phyloP scores from a whole-genome alignment of 106 monocot genomes.

The Phalaenopsis aphrodite region DNA sequence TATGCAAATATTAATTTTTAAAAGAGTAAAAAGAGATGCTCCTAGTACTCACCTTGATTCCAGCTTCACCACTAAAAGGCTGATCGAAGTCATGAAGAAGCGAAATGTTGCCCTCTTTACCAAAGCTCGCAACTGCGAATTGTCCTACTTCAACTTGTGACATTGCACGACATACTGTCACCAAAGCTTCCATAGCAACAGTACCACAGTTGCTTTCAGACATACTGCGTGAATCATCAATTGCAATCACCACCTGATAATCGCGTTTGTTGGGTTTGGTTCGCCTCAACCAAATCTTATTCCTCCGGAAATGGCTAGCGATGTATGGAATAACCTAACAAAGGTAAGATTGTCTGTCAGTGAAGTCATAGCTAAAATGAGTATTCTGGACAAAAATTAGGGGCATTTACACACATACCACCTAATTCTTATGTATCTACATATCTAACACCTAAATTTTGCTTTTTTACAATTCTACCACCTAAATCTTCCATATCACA shows the following conservation, averaged over 20 bases:
- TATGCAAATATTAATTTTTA: no score
- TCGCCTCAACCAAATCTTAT: slow-evolving; percentile 93
- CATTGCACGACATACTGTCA: slow-evolving; percentile 88
- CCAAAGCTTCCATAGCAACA: slow-evolving; percentile 70
- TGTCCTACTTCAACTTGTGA: slow-evolving; percentile 91
- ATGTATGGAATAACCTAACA: slow-evolving; percentile 87
- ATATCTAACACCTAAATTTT: no score
- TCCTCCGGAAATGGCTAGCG: slow-evolving; percentile 85
- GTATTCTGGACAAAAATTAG: not conserved
- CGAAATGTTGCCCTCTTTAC: slow-evolving; percentile 62
- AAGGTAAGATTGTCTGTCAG: not conserved
- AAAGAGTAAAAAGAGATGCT: not conserved
- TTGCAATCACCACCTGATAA: slow-evolving; percentile 87
- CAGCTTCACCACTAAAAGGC: slow-evolving; percentile 67
- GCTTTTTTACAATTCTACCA: no score
- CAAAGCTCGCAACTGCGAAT: slow-evolving; percentile 84
- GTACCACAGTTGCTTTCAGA: slow-evolving; percentile 70
- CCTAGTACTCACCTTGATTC: slow-evolving; percentile 41
- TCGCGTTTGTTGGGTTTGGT: slow-evolving; percentile 86
- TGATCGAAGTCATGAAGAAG: slow-evolving; percentile 85
- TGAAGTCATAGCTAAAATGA: not conserved
- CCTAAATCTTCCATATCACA: no score
- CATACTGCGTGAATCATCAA: slow-evolving; percentile 95
- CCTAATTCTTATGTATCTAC: no score
- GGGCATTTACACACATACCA: no score